A percentile compares a stretch with the other conserved stretches of the same genome.
These are phyloP conservation scores for Acrocalymma vagum DNA, from an alignment of 2,329 filamentous ascomycete species.

Conservation along the genomic window DNA sequence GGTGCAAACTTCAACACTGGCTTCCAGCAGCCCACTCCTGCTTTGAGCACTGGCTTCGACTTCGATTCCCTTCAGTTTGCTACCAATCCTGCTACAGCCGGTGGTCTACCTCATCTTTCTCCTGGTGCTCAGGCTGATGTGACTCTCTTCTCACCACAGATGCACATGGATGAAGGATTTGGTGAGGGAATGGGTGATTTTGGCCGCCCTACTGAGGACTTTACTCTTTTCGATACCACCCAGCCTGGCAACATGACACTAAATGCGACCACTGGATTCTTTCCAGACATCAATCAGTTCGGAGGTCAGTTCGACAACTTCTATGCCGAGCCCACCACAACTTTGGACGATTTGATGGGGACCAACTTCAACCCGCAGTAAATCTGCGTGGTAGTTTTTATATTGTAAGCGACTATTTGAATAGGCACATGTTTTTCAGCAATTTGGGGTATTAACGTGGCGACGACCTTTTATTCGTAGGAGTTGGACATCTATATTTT, in stretches of 20 bases:
- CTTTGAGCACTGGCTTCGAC: conserved; percentile 42
- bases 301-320: conserved; percentile 50
- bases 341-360: conserved; percentile 42
- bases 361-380: conserved; percentile 31
- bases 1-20: conserved; percentile 67
- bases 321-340: conserved; percentile 35
- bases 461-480: conserved; percentile 18
- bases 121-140: conserved; percentile 73
- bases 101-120: conserved; percentile 65
- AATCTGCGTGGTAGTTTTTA: conserved; percentile 17
- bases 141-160: conserved; percentile 74
- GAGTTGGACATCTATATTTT: conserved; percentile 22
- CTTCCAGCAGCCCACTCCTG: conserved; percentile 65
- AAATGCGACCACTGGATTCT: conserved; percentile 42
- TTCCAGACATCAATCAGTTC: conserved; percentile 49
- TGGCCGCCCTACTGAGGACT: conserved; percentile 60
- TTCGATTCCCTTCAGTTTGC: conserved; percentile 52
- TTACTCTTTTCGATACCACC: conserved; percentile 64
- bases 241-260: conserved; percentile 31
- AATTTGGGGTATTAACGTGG: conserved; percentile 20
- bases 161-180: conserved; percentile 70
- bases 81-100: conserved; percentile 25
- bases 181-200: conserved; percentile 59
- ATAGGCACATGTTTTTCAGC: conserved; percentile 23
- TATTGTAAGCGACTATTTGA: conserved; percentile 29